Evolutionary conservation across 2,329 filamentous ascomycete genomes (phyloP).

Genomic region (Moelleriella libera): DNA sequence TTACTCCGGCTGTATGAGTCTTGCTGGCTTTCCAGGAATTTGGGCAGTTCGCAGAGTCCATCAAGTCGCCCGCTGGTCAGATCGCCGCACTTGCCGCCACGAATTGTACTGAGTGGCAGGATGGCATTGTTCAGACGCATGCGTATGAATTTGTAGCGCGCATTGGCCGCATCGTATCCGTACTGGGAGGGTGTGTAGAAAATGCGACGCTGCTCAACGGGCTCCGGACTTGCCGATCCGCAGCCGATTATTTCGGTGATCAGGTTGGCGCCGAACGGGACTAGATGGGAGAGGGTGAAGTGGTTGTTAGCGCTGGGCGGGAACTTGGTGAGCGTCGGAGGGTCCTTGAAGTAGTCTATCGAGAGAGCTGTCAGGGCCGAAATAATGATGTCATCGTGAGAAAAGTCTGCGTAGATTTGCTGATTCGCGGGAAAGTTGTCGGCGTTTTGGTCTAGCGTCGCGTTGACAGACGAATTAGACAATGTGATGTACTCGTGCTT

Average conservation of each 20-base stretch:
- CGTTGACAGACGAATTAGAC: constrained; percentile 44
- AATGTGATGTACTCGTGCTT: constrained; percentile 54
- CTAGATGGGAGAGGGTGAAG: constrained; percentile 34
- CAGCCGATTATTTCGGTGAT: constrained; percentile 43
- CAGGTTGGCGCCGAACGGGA: constrained; percentile 39
- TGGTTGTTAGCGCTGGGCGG: constrained; percentile 27
- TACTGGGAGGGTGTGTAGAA: constrained; percentile 28
- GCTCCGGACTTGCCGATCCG: constrained; percentile 19
- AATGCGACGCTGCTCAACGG: constrained; percentile 21
- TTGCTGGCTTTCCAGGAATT: constrained; percentile 26
- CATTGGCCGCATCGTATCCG: constrained; percentile 25
- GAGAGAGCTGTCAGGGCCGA: constrained; percentile 25
- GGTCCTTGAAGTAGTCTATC: constrained; percentile 36
- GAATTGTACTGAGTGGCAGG: constrained; percentile 29
- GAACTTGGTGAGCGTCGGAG: constrained; percentile 25
- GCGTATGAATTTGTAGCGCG: constrained; percentile 30
- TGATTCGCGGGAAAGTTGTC: constrained; percentile 53
- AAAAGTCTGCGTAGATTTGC: constrained; percentile 65
- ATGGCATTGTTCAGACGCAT: constrained; percentile 35
- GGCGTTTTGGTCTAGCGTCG: constrained; percentile 49
- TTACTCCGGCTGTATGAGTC: constrained; percentile 23
- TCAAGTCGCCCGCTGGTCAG: constrained; percentile 20
- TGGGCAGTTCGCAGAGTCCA: constrained; percentile 26
- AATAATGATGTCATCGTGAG: constrained; percentile 70
- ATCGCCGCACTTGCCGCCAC: constrained; percentile 25